Evolutionary conservation across 2,329 filamentous ascomycete genomes (phyloP).

Genomic region (Hymenotorrendiella dingleyae): DNA sequence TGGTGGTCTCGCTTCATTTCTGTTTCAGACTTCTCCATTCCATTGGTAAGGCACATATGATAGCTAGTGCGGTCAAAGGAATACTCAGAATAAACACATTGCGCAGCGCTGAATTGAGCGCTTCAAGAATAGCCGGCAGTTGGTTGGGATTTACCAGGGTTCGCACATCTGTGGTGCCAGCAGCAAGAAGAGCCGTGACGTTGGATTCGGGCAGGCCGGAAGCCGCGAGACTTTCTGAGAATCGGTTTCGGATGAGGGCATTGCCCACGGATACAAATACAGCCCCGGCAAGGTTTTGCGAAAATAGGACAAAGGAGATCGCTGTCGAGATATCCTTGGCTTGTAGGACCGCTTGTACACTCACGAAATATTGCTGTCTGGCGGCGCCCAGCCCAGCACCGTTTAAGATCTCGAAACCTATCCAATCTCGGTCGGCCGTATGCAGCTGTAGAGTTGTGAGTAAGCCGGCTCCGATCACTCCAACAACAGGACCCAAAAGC

Average conservation of each 20-base stretch:
- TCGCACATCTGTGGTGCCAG: too few species aligned
- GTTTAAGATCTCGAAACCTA: conserved; percentile 36
- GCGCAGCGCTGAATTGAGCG: too few species aligned
- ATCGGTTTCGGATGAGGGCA: conserved; percentile 35
- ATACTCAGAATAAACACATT: too few species aligned
- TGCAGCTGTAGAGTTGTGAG: conserved; percentile 31
- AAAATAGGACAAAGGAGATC: conserved; percentile 37
- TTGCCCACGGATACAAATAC: conserved; percentile 42
- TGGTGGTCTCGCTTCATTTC: too few species aligned
- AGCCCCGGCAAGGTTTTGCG: conserved; percentile 40
- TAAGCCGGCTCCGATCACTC: conserved; percentile 17
- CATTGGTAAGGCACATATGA: too few species aligned
- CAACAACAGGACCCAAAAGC: conserved; percentile 16
- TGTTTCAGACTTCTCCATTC: too few species aligned
- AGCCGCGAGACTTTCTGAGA: too few species aligned
- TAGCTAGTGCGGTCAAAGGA: too few species aligned
- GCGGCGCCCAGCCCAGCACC: conserved; percentile 25
- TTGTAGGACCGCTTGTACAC: conserved; percentile 27
- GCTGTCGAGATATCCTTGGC: conserved; percentile 37
- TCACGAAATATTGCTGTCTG: conserved; percentile 26
- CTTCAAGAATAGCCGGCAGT: too few species aligned
- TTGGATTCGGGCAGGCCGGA: conserved; percentile 21
- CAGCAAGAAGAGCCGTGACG: too few species aligned
- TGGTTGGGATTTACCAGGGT: too few species aligned
- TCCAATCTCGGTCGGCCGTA: conserved; percentile 40